Conservation (phyloP, 345 rosid genomes). For the Eucalyptus regnans region DNA sequence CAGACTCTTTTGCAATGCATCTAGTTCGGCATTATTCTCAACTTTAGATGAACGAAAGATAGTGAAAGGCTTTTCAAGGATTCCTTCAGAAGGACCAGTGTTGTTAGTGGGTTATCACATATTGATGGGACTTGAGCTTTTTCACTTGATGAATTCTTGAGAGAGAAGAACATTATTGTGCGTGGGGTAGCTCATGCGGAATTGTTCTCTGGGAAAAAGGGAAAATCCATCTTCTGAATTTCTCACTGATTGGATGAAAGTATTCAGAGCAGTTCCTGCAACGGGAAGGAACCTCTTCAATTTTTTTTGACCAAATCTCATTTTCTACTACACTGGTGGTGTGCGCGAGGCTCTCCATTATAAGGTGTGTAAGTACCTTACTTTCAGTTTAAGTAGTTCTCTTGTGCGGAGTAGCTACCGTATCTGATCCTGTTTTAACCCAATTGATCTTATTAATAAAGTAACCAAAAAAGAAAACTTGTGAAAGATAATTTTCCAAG, state of each 20-base stretch:
- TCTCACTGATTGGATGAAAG: conserved; percentile 31
- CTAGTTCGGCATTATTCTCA: conserved; percentile 43
- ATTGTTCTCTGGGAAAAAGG: conserved; percentile 15
- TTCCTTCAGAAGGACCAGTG: conserved; percentile 79
- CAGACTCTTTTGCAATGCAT: conserved; percentile 3
- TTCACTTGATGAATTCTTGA: conserved; percentile 51
- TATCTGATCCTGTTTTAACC: neutral
- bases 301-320: conserved; percentile 58
- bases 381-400: neutral
- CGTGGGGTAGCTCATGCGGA: conserved; percentile 65
- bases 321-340: conserved; percentile 87
- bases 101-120: conserved; percentile 73
- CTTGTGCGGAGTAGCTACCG: neutral
- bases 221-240: conserved; percentile 11
- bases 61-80: conserved; percentile 68
- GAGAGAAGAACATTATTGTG: conserved; percentile 48
- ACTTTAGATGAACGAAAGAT: conserved; percentile 66
- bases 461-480: neutral
- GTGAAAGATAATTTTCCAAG: neutral
- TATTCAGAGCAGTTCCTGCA: conserved; percentile 67
- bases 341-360: conserved; percentile 73
- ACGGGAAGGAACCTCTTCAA: conserved; percentile 50
- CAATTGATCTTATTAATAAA: neutral
- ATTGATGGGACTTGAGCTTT: conserved; percentile 60
- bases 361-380: conserved; percentile 25